Evolutionary conservation across 1,284 basidiomycete species (phyloP).

Genomic region (Moesziomyces antarcticus): DNA sequence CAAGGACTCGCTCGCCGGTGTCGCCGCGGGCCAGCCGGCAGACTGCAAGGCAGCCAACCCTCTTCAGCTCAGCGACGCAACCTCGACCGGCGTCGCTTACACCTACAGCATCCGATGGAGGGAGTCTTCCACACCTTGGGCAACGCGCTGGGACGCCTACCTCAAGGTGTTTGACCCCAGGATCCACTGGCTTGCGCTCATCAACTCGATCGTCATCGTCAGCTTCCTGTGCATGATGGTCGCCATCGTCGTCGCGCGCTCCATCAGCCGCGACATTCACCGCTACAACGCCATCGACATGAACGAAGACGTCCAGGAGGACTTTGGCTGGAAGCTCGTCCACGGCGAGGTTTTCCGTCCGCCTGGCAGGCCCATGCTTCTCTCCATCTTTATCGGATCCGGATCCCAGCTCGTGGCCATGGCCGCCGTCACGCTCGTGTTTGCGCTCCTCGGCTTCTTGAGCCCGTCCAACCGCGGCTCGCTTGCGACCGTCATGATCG

Average conservation of each 20-base stretch:
- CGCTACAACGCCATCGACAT: constrained; percentile 96
- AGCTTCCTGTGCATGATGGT: constrained; percentile 90
- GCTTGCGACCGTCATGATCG: constrained; percentile 93
- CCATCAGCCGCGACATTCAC: constrained; percentile 88
- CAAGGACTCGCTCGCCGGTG: constrained; percentile 45
- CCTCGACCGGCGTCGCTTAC: constrained; percentile 80
- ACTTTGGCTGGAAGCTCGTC: constrained; percentile 97
- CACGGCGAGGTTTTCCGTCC: constrained; percentile 95
- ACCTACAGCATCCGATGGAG: constrained; percentile 90
- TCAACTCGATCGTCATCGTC: constrained; percentile 80
- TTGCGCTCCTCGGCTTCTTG: constrained; percentile 95
- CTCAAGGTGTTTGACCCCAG: constrained; percentile 59
- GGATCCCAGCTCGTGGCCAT: constrained; percentile 90
- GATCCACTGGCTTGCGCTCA: constrained; percentile 83
- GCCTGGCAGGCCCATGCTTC: constrained; percentile 77
- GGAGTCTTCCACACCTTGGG: constrained; percentile 80
- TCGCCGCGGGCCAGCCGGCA: constrained; percentile 17
- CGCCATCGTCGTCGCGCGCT: constrained; percentile 86
- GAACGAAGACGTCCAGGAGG: constrained; percentile 94
- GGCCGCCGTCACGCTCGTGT: constrained; percentile 91
- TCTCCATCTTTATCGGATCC: constrained; percentile 88
- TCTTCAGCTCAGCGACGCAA: constrained; percentile 70
- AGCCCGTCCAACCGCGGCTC: constrained; percentile 95
- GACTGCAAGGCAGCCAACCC: constrained; percentile 50
- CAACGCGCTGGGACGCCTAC: constrained; percentile 96